Base-by-base conservation (phyloP, 208 protist genomes). In the Phytomonas serpens region DNA sequence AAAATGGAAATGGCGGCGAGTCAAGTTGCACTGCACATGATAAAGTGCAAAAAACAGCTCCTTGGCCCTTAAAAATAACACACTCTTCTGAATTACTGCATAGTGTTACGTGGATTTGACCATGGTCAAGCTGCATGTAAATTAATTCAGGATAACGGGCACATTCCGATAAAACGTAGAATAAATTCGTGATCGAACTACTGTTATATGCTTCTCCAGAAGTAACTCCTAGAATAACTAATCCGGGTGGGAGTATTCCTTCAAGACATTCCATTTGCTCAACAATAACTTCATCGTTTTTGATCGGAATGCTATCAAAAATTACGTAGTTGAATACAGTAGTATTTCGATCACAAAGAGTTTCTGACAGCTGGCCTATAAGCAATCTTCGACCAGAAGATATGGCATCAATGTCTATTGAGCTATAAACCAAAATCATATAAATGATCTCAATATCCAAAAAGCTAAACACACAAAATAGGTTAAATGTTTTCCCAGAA, bases 191-290 rank as follows among this genome's bases (percentile, higher is more conserved):
- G 16, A 66, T 40, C 34, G 16, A 6, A 27, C 63, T 66, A 34
- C 31, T 40, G 5, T 61, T 38, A 6, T 38, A 38, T 67, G 34
- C 34, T 23, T 67, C 19, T 42, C 38, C 33, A 0, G 69, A 71
- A 16, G 68, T n/a, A 34, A 90, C 64, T 51, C 85, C 87, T n/a
- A 93, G 34, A n/a, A 93, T 78, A 3, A 74, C 47, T 37, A 90
- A 71, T n/a, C 85, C 85, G 34, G 79, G 84, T 14, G 87, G 83
- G 19, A 93, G 69, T 3, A 93, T 76, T 23, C 78, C 68, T 74
- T 93, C 83, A n/a, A 93, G 70, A 71, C 85, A 90, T 52, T 93
- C 85, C 6, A 86, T 68, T 62, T 93, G 87, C 80, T 93, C 84
- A n/a, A 77, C 72, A 23, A 83, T 69, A 14, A 93, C 81, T 40